Conservation (phyloP, 2,329 filamentous ascomycete genomes). For the Fulvia fulva region DNA sequence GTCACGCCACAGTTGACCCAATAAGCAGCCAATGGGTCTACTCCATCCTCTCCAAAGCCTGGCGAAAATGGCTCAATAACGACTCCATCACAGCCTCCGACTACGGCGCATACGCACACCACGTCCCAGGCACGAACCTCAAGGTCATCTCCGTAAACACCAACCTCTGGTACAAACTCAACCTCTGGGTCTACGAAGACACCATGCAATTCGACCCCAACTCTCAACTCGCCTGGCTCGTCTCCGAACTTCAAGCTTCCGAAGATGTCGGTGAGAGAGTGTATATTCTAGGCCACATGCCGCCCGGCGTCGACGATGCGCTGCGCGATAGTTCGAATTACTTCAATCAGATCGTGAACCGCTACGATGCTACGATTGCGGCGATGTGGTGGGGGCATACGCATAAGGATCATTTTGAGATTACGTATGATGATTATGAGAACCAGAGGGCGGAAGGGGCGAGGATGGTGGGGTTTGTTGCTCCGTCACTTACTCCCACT, state of each 20-base stretch:
- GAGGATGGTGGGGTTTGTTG: conserved; percentile 51
- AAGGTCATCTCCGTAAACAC: conserved; percentile 59
- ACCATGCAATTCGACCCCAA: conserved; percentile 51
- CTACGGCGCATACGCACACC: conserved; percentile 49
- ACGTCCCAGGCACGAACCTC: conserved; percentile 42
- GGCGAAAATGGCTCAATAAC: conserved; percentile 48
- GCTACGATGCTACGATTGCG: conserved; percentile 53
- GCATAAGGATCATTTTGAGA: conserved; percentile 54
- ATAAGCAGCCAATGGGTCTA: conserved; percentile 51
- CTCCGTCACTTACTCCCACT: conserved; percentile 53
- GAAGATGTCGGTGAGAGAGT: conserved; percentile 52
- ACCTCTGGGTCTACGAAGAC: conserved; percentile 54
- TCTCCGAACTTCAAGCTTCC: conserved; percentile 50
- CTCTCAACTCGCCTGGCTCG: conserved; percentile 53
- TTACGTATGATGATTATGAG: conserved; percentile 51
- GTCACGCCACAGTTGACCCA: conserved; percentile 1
- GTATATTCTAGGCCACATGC: conserved; percentile 58
- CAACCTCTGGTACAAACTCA: conserved; percentile 57
- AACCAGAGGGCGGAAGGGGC: conserved; percentile 43
- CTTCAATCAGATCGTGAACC: conserved; percentile 37
- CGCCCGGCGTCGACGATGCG: conserved; percentile 47
- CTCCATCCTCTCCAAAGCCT: conserved; percentile 45
- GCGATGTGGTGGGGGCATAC: conserved; percentile 56
- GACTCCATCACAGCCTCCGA: conserved; percentile 32
- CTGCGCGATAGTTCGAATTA: conserved; percentile 47